Base-by-base conservation (phyloP, 1,284 basidiomycete species). In the Cystobasidium sp. region DNA sequence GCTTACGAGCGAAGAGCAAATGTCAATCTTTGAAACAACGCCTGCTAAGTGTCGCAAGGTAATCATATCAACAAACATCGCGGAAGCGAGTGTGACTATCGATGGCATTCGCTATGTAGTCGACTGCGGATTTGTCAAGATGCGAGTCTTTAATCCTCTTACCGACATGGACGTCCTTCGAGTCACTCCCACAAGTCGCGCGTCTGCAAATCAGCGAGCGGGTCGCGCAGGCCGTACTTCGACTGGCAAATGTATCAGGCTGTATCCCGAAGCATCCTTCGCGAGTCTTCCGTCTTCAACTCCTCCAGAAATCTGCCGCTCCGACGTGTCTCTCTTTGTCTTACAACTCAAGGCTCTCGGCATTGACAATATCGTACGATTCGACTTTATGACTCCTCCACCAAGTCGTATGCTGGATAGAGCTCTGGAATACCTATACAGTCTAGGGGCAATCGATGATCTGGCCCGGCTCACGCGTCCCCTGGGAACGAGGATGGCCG, bases 61-160 rank as follows among this genome's bases (percentile, higher is more conserved):
- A 65, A 89, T 99, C 64, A 87, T 97, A 37, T 88, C 93, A 0
- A 99, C 97, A 0, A 99, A 99, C 81, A 95, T 98, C 65, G 96
- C 97, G 18, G 97, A 99, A 84, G 91, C 96, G 22, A 95, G 93
- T 82, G 91, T 99, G 16, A 99, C 96, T 0, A 97, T 99, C 74
- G 93, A 97, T 63, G 94, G 94, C 0, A 90, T 99, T 77, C 90
- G 90, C 78, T 98, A 90, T 80, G 95, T 99, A n/a, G 87, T 99
- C 5, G 96, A 99, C 80, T 90, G 88, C 70, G 97, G 96, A 3
- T 93, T 94, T 79, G 94, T 96, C 77, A 99, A 99, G 87, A 92
- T 81, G 7, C 77, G 78, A 31, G 78, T 80, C 1, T 82, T 80
- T 70, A 79, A 83, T 51, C 81, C 81, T 0, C 22, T 68, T 9